These are phyloP conservation scores for Lithohypha guttulata DNA, from an alignment of 2,329 filamentous ascomycete genomes.

Conservation along the genomic window DNA sequence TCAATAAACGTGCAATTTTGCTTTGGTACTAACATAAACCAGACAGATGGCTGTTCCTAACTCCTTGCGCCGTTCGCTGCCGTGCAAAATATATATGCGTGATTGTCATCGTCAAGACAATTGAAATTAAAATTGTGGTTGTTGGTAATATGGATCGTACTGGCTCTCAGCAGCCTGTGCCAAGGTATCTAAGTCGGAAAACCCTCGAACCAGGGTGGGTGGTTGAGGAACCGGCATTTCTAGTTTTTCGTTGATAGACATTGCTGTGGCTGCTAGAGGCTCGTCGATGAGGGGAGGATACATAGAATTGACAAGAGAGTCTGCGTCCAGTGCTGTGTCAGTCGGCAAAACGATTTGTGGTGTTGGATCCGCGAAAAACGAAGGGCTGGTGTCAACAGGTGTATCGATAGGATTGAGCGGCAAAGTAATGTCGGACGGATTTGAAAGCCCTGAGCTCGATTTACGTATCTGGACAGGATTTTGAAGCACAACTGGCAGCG, in stretches of 20 bases:
- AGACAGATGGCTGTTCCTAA: neutral
- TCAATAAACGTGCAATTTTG: neutral
- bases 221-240: conserved; percentile 11
- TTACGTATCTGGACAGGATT: conserved; percentile 5
- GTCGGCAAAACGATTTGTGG: conserved; percentile 16
- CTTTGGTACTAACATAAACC: neutral
- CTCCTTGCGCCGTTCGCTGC: conserved; percentile 4
- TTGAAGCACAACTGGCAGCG: neutral
- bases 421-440: conserved; percentile 19
- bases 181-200: conserved; percentile 22
- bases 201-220: conserved; percentile 16
- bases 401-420: conserved; percentile 17
- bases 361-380: conserved; percentile 17
- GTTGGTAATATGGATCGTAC: conserved; percentile 20
- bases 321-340: conserved; percentile 4
- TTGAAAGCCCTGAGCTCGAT: conserved; percentile 6
- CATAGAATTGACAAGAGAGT: conserved; percentile 8
- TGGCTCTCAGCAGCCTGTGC: conserved; percentile 20
- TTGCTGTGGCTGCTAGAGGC: conserved; percentile 7
- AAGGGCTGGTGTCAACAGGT: conserved; percentile 13
- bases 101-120: conserved; percentile 4
- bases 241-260: conserved; percentile 10
- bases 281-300: conserved; percentile 21
- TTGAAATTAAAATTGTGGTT: conserved; percentile 6
- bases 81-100: conserved; percentile 2